phyloP scores from a whole-genome alignment of 2,329 filamentous ascomycete genomes.

The Aureobasidium subglaciale region DNA sequence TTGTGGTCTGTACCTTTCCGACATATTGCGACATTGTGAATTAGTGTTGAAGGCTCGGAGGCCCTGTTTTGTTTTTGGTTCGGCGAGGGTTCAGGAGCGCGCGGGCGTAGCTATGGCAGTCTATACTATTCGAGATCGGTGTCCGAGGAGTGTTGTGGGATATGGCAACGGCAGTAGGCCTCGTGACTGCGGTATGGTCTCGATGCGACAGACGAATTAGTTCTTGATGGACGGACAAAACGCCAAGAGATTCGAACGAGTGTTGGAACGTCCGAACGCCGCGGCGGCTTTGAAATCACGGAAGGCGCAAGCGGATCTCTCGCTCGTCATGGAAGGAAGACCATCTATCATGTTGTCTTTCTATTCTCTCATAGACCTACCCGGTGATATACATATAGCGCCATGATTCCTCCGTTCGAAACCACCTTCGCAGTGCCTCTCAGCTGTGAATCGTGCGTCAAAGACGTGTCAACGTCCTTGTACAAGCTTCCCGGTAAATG shows the following conservation, averaged over 20 bases:
- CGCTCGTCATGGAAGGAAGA: background rate
- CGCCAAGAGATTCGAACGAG: background rate
- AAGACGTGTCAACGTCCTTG: constrained; percentile 73
- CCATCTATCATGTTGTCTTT: background rate
- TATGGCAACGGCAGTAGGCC: background rate
- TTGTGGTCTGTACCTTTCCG: constrained; percentile 53
- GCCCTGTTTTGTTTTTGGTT: background rate
- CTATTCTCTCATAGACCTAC: background rate
- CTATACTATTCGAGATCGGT: no score
- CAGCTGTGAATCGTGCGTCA: constrained; percentile 82
- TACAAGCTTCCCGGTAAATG: constrained; percentile 59
- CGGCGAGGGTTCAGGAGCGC: background rate
- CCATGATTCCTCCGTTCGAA: constrained; percentile 45
- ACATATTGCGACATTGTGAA: constrained; percentile 68
- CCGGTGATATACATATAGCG: background rate
- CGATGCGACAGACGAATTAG: background rate
- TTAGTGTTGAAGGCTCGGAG: background rate
- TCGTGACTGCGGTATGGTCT: no score
- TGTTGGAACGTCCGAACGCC: background rate
- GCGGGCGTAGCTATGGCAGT: background rate
- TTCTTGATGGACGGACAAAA: background rate
- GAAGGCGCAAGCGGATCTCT: constrained; percentile 1
- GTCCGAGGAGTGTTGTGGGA: background rate
- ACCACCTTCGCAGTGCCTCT: constrained; percentile 93
- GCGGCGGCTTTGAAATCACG: constrained; percentile 7